A percentile compares a stretch with the other conserved stretches of the same genome.
phyloP scores from a whole-genome alignment of 768 basidiomycete species.

The Termitomyces sp. region DNA sequence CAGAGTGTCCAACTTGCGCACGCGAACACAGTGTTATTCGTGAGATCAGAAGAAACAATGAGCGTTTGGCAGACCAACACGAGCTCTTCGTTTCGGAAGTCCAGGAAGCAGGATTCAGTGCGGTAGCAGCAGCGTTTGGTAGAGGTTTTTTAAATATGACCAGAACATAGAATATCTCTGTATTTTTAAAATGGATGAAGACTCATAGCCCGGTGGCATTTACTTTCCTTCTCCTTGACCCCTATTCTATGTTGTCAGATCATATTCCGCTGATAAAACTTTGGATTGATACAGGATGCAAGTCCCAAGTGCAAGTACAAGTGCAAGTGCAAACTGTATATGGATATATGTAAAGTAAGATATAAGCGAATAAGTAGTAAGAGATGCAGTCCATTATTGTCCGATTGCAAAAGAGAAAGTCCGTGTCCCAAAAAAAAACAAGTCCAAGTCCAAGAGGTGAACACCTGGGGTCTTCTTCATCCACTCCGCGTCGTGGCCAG shows the following conservation, averaged over 20 bases:
- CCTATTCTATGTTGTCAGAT: too few species aligned
- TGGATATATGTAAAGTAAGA: not conserved
- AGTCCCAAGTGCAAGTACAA: not conserved
- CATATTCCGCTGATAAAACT: too few species aligned
- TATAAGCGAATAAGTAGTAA: not conserved
- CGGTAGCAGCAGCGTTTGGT: slow-evolving; percentile 66
- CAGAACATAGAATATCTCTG: slow-evolving; percentile 26
- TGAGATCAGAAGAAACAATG: slow-evolving; percentile 86
- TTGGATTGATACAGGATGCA: not conserved
- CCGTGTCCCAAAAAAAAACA: too few species aligned
- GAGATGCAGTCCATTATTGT: not conserved
- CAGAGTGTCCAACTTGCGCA: slow-evolving; percentile 87
- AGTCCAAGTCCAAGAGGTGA: not conserved
- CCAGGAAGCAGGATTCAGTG: slow-evolving; percentile 64
- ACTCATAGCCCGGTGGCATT: too few species aligned
- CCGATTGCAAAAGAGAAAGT: not conserved
- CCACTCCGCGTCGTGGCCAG: slow-evolving; percentile 8
- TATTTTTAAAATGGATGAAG: too few species aligned
- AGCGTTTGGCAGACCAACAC: slow-evolving; percentile 75
- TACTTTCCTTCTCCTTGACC: too few species aligned
- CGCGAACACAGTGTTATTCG: slow-evolving; percentile 84
- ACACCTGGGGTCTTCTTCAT: not conserved
- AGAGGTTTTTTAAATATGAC: slow-evolving; percentile 53
- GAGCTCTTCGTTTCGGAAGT: slow-evolving; percentile 77
- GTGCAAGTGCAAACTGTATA: not conserved